Evolutionary conservation across 2,329 filamentous ascomycete species (phyloP).

Genomic region (Hypoxylon sp.): DNA sequence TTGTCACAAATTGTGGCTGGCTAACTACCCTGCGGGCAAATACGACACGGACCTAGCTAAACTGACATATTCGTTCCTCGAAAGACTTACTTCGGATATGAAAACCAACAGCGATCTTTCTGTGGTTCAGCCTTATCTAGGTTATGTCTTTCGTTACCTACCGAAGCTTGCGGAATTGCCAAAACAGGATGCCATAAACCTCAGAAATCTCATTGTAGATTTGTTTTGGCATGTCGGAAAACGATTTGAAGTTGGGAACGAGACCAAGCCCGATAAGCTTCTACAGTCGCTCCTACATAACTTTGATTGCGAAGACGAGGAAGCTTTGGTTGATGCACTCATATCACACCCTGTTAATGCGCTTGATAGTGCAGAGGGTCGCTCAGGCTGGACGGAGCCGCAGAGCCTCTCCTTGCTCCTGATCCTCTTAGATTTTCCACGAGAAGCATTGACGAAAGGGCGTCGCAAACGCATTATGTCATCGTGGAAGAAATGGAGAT

Average conservation of each 20-base stretch:
- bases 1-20: slow-evolving; percentile 50
- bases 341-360: slow-evolving; percentile 49
- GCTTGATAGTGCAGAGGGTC: slow-evolving; percentile 44
- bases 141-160: slow-evolving; percentile 49
- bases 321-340: slow-evolving; percentile 49
- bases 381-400: slow-evolving; percentile 49
- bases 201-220: slow-evolving; percentile 46
- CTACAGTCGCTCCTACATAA: slow-evolving; percentile 47
- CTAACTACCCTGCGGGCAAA: slow-evolving; percentile 50
- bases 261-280: slow-evolving; percentile 27
- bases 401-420: slow-evolving; percentile 44
- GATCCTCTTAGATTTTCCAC: slow-evolving; percentile 50
- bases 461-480: slow-evolving; percentile 54
- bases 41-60: slow-evolving; percentile 48
- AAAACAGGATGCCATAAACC: slow-evolving; percentile 39
- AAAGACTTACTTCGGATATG: slow-evolving; percentile 44
- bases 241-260: slow-evolving; percentile 19
- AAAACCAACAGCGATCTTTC: slow-evolving; percentile 34
- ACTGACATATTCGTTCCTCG: slow-evolving; percentile 46
- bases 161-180: slow-evolving; percentile 49
- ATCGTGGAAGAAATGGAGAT: slow-evolving; percentile 53
- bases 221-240: slow-evolving; percentile 46
- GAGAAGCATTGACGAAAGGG: slow-evolving; percentile 50
- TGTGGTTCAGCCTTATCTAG: slow-evolving; percentile 41
- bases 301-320: slow-evolving; percentile 49